Conservation (phyloP, 2,329 filamentous ascomycete genomes). For the Penicillium sp. region DNA sequence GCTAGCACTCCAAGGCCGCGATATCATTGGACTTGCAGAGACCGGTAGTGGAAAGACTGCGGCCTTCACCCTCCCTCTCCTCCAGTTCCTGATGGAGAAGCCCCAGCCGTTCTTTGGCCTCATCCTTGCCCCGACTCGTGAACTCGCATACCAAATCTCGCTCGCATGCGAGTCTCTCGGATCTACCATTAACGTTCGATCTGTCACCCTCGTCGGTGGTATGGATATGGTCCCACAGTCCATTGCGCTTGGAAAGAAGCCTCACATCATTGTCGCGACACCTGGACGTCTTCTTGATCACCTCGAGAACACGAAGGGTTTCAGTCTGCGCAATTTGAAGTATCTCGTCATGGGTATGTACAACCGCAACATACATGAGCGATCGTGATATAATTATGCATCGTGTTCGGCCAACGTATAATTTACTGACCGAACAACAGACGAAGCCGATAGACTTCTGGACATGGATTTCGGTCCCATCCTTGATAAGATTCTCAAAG, state of each 20-base stretch:
- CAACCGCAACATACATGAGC: slow-evolving; percentile 44
- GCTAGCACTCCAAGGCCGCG: slow-evolving; percentile 73
- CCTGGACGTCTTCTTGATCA: slow-evolving; percentile 89
- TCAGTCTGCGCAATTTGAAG: slow-evolving; percentile 77
- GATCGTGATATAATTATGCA: neutral
- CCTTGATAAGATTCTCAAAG: slow-evolving; percentile 89
- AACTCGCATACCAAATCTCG: slow-evolving; percentile 88
- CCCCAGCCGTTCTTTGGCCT: slow-evolving; percentile 85
- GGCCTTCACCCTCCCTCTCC: slow-evolving; percentile 88
- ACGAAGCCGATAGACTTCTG: slow-evolving; percentile 58
- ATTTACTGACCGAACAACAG: neutral
- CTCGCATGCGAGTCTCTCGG: slow-evolving; percentile 86
- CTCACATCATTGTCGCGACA: slow-evolving; percentile 90
- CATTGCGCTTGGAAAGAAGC: slow-evolving; percentile 92
- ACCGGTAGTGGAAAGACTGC: slow-evolving; percentile 96
- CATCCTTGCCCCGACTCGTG: slow-evolving; percentile 87
- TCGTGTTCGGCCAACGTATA: neutral
- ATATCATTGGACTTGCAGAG: slow-evolving; percentile 91
- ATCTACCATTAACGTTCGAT: slow-evolving; percentile 82
- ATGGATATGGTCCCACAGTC: slow-evolving; percentile 93
- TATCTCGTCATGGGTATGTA: slow-evolving; percentile 77
- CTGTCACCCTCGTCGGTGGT: slow-evolving; percentile 84
- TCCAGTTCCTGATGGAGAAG: slow-evolving; percentile 78
- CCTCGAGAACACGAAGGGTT: slow-evolving; percentile 94
- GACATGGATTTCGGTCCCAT: slow-evolving; percentile 94